Conservation (phyloP, 768 basidiomycete species). For the Pholiota molesta region DNA sequence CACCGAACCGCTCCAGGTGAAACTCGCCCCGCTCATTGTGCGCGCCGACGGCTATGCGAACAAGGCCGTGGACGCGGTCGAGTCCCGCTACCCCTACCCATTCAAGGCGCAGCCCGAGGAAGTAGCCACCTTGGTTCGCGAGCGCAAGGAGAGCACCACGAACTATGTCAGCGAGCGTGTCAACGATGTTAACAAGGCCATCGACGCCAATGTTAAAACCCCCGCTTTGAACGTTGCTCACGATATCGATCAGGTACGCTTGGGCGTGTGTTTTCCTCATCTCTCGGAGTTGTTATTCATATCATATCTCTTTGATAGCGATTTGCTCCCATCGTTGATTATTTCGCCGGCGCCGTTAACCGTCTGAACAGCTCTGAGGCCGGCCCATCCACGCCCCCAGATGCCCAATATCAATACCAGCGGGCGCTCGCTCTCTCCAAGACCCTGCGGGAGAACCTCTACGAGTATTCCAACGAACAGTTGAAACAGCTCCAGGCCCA, state of each 20-base stretch:
- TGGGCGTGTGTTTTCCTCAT: constrained; percentile 14
- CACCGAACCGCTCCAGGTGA: constrained; percentile 66
- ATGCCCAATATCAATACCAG: constrained; percentile 77
- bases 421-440: constrained; percentile 69
- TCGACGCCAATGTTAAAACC: constrained; percentile 66
- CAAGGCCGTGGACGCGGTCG: constrained; percentile 73
- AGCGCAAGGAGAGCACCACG: constrained; percentile 56
- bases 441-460: constrained; percentile 63
- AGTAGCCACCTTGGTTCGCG: constrained; percentile 60
- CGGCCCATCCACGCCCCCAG: constrained; percentile 47
- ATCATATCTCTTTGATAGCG: constrained; percentile 38
- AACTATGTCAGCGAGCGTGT: constrained; percentile 41
- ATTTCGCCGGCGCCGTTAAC: constrained; percentile 60
- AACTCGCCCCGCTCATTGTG: constrained; percentile 65
- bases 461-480: constrained; percentile 70
- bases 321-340: constrained; percentile 77
- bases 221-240: constrained; percentile 66
- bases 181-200: constrained; percentile 54
- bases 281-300: not conserved
- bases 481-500: constrained; percentile 71
- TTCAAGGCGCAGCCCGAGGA: constrained; percentile 79
- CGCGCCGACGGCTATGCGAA: constrained; percentile 70
- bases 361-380: constrained; percentile 51
- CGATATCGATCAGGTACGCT: constrained; percentile 70
- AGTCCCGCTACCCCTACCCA: constrained; percentile 74